These are phyloP conservation scores for Diaporthe citrichinensis DNA, from an alignment of 2,329 filamentous ascomycete species.

Conservation along the genomic window DNA sequence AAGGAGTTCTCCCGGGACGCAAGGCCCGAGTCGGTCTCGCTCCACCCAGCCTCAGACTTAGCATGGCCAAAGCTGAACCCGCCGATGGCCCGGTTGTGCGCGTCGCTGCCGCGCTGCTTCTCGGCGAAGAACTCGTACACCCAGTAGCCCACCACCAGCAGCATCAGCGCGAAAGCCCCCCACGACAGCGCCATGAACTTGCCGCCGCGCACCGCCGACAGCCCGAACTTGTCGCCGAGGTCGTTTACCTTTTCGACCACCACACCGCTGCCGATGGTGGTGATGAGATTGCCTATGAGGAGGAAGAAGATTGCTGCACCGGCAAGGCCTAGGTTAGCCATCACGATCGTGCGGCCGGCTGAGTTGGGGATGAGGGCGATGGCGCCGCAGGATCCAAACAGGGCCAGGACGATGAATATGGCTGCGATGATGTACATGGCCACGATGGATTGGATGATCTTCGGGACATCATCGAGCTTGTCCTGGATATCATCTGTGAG, in stretches of 20 bases:
- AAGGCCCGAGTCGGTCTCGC: background rate
- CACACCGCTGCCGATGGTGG: slow-evolving; percentile 58
- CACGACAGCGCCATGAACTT: slow-evolving; percentile 63
- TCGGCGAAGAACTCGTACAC: slow-evolving; percentile 35
- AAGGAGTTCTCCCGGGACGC: slow-evolving; percentile 3
- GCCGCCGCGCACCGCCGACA: slow-evolving; percentile 58
- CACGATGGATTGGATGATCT: slow-evolving; percentile 42
- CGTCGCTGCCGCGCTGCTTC: slow-evolving; percentile 19
- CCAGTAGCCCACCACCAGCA: slow-evolving; percentile 45
- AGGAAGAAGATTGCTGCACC: slow-evolving; percentile 54
- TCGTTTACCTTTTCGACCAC: slow-evolving; percentile 59
- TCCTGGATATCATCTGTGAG: slow-evolving; percentile 41
- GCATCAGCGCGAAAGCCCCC: slow-evolving; percentile 62
- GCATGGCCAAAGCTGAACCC: background rate
- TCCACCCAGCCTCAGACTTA: background rate
- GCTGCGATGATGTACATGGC: slow-evolving; percentile 44
- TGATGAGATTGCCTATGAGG: slow-evolving; percentile 59
- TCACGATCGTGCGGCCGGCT: slow-evolving; percentile 43
- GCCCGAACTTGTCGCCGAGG: slow-evolving; percentile 58
- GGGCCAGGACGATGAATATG: slow-evolving; percentile 39
- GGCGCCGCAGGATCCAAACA: slow-evolving; percentile 41
- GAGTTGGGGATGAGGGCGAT: slow-evolving; percentile 39
- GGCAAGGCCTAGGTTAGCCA: slow-evolving; percentile 57
- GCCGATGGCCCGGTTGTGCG: slow-evolving; percentile 6
- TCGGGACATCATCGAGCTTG: slow-evolving; percentile 42